Evolutionary conservation across 352 stramenopile species (phyloP).

Genomic region (Phytophthora macrochlamydospora): DNA sequence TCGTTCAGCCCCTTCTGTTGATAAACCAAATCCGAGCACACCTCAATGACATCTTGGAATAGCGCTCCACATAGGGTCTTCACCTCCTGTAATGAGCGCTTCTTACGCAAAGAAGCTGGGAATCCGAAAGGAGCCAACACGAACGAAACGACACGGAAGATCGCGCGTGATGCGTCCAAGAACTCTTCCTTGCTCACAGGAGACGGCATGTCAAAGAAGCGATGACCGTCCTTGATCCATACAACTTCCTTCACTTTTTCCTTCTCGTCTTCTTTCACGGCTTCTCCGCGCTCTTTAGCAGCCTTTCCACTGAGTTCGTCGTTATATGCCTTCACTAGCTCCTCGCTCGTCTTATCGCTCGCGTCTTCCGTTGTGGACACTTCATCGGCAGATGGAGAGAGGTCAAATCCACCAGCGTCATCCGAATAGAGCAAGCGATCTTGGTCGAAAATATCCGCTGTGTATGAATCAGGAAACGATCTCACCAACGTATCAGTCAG

Average conservation of each 20-base stretch:
- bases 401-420: conserved; percentile 58
- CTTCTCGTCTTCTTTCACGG: conserved; percentile 20
- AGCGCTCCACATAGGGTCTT: conserved; percentile 76
- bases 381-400: conserved; percentile 44
- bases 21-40: conserved; percentile 89
- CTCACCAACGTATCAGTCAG: conserved; percentile 50
- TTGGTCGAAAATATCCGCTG: conserved; percentile 49
- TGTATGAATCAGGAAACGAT: conserved; percentile 42
- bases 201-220: conserved; percentile 85
- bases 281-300: conserved; percentile 28
- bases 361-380: neutral
- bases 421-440: conserved; percentile 49
- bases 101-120: conserved; percentile 54
- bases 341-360: conserved; percentile 19
- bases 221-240: conserved; percentile 54
- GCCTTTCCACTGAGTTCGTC: conserved; percentile 50
- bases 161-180: conserved; percentile 63
- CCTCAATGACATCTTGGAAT: conserved; percentile 86
- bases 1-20: conserved; percentile 70
- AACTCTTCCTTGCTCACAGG: conserved; percentile 74
- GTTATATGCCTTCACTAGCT: conserved; percentile 51
- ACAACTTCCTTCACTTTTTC: conserved; percentile 46
- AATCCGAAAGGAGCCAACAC: conserved; percentile 84
- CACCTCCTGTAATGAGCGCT: conserved; percentile 69
- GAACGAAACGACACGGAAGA: conserved; percentile 83